Conservation (phyloP, 2,329 filamentous ascomycete species). For the Ophiocordyceps robertsii region DNA sequence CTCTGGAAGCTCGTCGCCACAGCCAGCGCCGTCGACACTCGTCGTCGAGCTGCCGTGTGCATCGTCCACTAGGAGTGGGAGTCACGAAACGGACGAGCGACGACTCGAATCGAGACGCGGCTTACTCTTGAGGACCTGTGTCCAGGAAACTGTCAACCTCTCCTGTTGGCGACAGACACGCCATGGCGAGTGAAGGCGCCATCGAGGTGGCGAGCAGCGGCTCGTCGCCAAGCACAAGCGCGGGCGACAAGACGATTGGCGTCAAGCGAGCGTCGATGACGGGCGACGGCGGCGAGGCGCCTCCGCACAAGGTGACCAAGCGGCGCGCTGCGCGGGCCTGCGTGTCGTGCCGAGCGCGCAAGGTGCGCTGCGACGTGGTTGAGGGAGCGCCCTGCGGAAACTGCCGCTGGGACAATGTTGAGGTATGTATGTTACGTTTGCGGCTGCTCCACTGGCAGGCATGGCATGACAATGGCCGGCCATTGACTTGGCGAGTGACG, state of each 20-base stretch:
- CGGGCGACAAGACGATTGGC: not conserved
- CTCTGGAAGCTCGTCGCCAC: not conserved
- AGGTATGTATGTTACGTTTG: conserved; percentile 21
- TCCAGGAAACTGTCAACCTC: no score
- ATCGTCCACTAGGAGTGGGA: not conserved
- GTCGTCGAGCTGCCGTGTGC: not conserved
- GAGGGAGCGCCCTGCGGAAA: conserved; percentile 81
- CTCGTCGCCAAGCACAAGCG: not conserved
- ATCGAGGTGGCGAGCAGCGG: not conserved
- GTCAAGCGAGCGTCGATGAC: not conserved
- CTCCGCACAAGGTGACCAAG: conserved; percentile 45
- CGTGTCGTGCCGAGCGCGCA: conserved; percentile 75
- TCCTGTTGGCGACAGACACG: not conserved
- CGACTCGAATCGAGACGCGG: no score
- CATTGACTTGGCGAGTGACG: no score
- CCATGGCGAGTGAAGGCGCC: not conserved
- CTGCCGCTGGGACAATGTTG: conserved; percentile 67
- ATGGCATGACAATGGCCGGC: no score
- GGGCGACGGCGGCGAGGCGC: not conserved
- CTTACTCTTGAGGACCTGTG: no score
- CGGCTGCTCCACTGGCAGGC: not conserved
- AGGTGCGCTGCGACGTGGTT: conserved; percentile 88
- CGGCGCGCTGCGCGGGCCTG: conserved; percentile 84
- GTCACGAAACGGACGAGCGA: not conserved
- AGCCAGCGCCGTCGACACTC: not conserved